Conservation (phyloP, 2,329 filamentous ascomycete species). For the Xylaria hypoxylon region DNA sequence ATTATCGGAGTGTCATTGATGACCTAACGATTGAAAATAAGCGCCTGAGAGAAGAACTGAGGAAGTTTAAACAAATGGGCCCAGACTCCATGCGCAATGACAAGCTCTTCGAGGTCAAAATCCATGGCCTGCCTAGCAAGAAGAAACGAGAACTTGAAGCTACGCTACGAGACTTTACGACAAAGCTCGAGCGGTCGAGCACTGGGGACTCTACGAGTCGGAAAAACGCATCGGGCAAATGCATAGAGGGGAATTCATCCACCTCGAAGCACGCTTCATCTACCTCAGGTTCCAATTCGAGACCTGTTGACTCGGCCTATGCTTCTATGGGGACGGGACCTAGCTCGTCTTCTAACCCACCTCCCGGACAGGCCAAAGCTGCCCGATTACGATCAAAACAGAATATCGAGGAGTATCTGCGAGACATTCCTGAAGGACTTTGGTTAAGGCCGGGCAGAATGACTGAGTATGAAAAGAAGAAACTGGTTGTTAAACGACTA, state of each 20-base stretch:
- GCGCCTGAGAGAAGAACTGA: constrained; percentile 77
- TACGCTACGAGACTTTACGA: constrained; percentile 76
- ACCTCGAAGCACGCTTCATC: constrained; percentile 65
- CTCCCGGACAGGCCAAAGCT: constrained; percentile 51
- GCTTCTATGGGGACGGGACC: constrained; percentile 73
- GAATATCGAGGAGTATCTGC: constrained; percentile 76
- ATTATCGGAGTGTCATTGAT: constrained; percentile 86
- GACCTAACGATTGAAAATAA: constrained; percentile 88
- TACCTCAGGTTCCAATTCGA: constrained; percentile 64
- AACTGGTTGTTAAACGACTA: constrained; percentile 77
- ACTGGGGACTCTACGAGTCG: constrained; percentile 57
- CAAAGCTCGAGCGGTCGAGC: constrained; percentile 66
- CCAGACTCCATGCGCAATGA: constrained; percentile 77
- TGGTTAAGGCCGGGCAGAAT: constrained; percentile 71
- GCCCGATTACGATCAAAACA: constrained; percentile 60
- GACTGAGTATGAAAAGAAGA: constrained; percentile 80
- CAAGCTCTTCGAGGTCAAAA: constrained; percentile 84
- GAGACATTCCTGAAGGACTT: constrained; percentile 77
- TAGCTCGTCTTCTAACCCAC: constrained; percentile 57
- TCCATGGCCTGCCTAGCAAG: constrained; percentile 76
- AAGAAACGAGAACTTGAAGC: constrained; percentile 84
- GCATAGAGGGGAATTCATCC: constrained; percentile 57
- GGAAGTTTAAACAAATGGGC: constrained; percentile 75
- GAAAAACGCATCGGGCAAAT: constrained; percentile 57
- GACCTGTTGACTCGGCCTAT: constrained; percentile 71